A percentile compares a stretch with the other conserved stretches of the same genome.
phyloP scores from a whole-genome alignment of 2,329 filamentous ascomycete species.

The Fusarium sp. region DNA sequence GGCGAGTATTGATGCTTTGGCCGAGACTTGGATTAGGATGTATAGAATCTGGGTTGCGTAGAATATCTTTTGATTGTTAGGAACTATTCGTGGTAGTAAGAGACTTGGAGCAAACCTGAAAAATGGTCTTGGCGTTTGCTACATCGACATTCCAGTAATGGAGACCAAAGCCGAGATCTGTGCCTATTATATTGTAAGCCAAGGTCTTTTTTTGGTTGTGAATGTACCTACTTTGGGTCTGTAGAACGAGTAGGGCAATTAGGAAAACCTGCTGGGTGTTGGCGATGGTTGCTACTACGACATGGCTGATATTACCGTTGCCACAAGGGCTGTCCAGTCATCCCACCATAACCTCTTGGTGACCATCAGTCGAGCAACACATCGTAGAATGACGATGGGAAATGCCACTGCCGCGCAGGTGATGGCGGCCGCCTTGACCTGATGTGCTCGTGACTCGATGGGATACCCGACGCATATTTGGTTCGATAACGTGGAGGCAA shows the following conservation, averaged over 20 bases:
- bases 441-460: not conserved
- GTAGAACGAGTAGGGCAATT: not conserved
- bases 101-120: not conserved
- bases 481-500: not conserved
- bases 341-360: slow-evolving; percentile 1
- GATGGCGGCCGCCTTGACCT: not conserved
- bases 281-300: not conserved
- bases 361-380: not conserved
- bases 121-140: not conserved
- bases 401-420: not conserved
- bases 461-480: not conserved
- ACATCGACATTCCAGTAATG: not conserved
- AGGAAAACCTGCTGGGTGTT: not conserved
- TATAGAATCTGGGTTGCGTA: not conserved
- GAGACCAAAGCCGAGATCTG: not conserved
- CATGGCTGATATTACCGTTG: not conserved
- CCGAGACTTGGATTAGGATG: not conserved
- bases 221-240: not conserved
- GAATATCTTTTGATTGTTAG: not conserved
- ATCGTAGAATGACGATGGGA: not conserved
- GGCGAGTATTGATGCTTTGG: not conserved
- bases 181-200: not conserved
- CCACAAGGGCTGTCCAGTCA: not conserved
- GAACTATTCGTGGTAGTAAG: not conserved
- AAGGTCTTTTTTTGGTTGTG: too few species aligned